A percentile compares a stretch with the other conserved stretches of the same genome.
Evolutionary conservation across 2,329 filamentous ascomycete genomes (phyloP).

Genomic region (Whalleya microplaca): DNA sequence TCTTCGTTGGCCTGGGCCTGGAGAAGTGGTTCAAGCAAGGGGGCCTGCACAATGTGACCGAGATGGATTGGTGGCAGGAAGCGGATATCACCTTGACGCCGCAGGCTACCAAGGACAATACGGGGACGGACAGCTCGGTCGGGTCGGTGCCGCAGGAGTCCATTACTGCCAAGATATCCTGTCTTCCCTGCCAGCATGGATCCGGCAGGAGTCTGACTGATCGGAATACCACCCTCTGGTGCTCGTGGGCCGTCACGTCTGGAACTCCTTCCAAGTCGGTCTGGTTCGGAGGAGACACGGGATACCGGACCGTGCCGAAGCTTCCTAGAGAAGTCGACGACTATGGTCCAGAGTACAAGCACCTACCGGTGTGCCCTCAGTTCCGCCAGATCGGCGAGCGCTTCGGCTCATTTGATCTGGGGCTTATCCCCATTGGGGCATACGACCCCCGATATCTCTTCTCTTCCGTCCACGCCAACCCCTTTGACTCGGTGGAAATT

Average conservation of each 20-base stretch:
- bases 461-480: slow-evolving; percentile 83
- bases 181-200: slow-evolving; percentile 83
- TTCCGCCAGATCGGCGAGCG: slow-evolving; percentile 82
- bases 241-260: slow-evolving; percentile 79
- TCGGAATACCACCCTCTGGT: slow-evolving; percentile 79
- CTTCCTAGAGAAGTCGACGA: slow-evolving; percentile 67
- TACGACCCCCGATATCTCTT: slow-evolving; percentile 76
- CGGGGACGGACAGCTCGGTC: slow-evolving; percentile 34
- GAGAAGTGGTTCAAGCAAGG: slow-evolving; percentile 77
- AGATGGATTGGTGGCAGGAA: slow-evolving; percentile 95
- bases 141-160: slow-evolving; percentile 41
- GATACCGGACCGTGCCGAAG: slow-evolving; percentile 78
- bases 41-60: slow-evolving; percentile 78
- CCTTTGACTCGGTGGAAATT: slow-evolving; percentile 86
- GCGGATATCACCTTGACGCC: slow-evolving; percentile 66
- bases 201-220: slow-evolving; percentile 72
- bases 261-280: slow-evolving; percentile 68
- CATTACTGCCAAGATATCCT: slow-evolving; percentile 75
- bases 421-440: slow-evolving; percentile 90
- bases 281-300: slow-evolving; percentile 89
- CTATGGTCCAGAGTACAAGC: slow-evolving; percentile 67
- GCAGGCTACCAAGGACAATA: slow-evolving; percentile 29
- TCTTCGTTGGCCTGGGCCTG: slow-evolving; percentile 84
- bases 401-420: slow-evolving; percentile 86
- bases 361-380: slow-evolving; percentile 76